Percentiles rank a stretch among this genome's conserved stretches.
Conservation (phyloP, 805 yeast species). For the Kregervanrija fluxuum region DNA sequence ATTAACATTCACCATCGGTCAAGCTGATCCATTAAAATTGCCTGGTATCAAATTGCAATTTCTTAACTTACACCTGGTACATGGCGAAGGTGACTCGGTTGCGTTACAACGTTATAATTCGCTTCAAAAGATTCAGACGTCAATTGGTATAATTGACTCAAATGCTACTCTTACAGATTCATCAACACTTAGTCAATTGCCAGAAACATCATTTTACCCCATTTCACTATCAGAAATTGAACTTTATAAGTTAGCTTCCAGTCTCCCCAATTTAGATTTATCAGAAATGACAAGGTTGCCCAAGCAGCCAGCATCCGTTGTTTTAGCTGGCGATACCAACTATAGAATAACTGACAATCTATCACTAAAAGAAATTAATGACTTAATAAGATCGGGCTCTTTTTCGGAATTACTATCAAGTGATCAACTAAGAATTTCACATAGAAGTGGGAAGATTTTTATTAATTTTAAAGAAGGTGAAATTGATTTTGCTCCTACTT, state of each 20-base stretch:
- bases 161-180: no score
- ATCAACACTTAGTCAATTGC: no score
- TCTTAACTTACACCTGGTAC: conserved; percentile 48
- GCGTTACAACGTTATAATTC: conserved; percentile 10
- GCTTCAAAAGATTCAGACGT: conserved; percentile 5
- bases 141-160: no score
- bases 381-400: conserved; percentile 17
- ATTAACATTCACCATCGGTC: conserved; percentile 35
- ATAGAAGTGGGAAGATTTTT: conserved; percentile 28
- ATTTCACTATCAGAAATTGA: no score
- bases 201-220: no score
- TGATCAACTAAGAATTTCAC: conserved; percentile 38
- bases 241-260: no score
- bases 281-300: not conserved
- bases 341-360: conserved; percentile 32
- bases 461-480: conserved; percentile 40
- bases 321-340: conserved; percentile 47
- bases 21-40: conserved; percentile 3
- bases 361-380: conserved; percentile 4
- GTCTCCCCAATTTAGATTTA: not conserved
- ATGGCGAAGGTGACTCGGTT: conserved; percentile 32
- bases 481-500: conserved; percentile 48
- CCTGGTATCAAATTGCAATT: conserved; percentile 29
- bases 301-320: conserved; percentile 23
- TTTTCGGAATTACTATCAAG: conserved; percentile 29